These are phyloP conservation scores for Magnusiomyces tetraspermus DNA, from an alignment of 1,139 yeast genomes.

Conservation along the genomic window DNA sequence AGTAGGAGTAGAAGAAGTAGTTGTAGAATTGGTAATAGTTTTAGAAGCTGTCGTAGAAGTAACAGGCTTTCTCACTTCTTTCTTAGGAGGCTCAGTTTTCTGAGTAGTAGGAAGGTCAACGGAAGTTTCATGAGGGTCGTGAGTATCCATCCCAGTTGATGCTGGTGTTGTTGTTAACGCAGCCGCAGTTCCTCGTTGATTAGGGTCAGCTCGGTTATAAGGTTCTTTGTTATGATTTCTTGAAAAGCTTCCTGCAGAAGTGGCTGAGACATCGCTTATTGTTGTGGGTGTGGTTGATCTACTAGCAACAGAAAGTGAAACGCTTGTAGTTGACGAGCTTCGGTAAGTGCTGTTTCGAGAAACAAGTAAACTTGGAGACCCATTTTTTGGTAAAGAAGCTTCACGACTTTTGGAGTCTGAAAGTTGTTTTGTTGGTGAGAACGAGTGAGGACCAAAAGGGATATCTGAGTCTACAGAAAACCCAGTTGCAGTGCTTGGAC, in stretches of 20 bases:
- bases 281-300: conserved; percentile 29
- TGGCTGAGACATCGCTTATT: conserved; percentile 65
- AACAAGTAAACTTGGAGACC: background rate
- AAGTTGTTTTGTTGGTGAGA: conserved; percentile 5
- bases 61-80: conserved; percentile 14
- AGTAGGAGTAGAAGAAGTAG: background rate
- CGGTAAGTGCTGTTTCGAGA: conserved; percentile 21
- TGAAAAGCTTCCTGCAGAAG: conserved; percentile 72
- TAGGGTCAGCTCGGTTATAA: conserved; percentile 7
- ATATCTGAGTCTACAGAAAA: conserved; percentile 12
- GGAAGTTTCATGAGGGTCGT: conserved; percentile 19
- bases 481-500: background rate
- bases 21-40: background rate
- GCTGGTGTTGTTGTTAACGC: no score
- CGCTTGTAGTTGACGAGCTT: conserved; percentile 23
- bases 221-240: conserved; percentile 7
- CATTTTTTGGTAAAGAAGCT: conserved; percentile 4
- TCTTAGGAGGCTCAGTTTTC: background rate
- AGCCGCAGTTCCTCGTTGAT: no score
- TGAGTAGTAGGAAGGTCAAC: conserved; percentile 23
- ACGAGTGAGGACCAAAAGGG: conserved; percentile 26
- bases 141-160: background rate
- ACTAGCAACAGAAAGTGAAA: conserved; percentile 20
- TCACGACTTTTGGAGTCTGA: background rate
- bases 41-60: conserved; percentile 32